Evolutionary conservation across 202 grass and related monocot species (phyloP).

Genomic region (Panicum hallii): DNA sequence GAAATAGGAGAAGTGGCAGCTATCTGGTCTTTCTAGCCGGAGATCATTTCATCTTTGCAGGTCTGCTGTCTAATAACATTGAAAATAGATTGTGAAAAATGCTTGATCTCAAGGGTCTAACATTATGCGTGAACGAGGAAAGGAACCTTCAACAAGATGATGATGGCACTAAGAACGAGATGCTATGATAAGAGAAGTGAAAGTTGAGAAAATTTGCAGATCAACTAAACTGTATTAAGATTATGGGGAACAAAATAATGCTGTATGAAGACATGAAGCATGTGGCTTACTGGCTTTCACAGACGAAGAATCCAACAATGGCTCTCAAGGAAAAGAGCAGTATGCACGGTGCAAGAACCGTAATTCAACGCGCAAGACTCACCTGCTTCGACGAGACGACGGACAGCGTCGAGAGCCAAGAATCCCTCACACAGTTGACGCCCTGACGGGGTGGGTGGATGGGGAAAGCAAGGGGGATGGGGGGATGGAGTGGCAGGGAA

Average conservation of each 20-base stretch:
- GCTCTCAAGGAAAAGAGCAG: neutral
- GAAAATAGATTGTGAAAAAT: neutral
- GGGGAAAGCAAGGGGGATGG: constrained; percentile 20
- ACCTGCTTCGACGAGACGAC: constrained; percentile 9
- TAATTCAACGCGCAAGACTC: neutral
- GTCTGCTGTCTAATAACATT: neutral
- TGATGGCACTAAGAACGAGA: neutral
- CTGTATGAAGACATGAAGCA: neutral
- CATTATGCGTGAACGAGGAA: neutral
- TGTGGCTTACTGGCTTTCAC: neutral
- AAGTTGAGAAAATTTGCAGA: neutral
- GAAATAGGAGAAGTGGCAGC: neutral
- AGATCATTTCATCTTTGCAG: neutral
- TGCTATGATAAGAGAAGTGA: neutral
- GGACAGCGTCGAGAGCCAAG: neutral
- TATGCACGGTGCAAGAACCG: neutral
- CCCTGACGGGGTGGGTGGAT: neutral
- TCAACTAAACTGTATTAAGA: neutral
- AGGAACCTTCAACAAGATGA: neutral
- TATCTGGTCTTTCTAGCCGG: neutral
- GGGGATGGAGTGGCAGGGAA: neutral
- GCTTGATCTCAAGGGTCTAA: neutral
- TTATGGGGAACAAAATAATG: neutral
- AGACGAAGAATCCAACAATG: constrained; percentile 16
- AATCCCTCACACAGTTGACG: neutral